Evolutionary conservation across 352 stramenopile species (phyloP).

Genomic region (Phytophthora cryptogea): DNA sequence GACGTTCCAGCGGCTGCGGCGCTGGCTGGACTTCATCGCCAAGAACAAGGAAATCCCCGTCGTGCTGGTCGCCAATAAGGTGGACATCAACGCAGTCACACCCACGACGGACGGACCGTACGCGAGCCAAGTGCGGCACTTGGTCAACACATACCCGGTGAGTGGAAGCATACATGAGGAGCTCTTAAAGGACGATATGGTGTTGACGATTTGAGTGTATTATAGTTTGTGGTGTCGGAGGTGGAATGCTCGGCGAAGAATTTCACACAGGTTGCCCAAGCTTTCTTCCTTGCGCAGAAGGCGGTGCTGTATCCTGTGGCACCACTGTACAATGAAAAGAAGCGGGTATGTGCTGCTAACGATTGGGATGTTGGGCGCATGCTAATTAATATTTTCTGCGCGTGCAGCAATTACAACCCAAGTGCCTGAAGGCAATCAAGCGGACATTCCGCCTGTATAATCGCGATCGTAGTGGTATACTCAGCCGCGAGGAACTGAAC

Average conservation of each 20-base stretch:
- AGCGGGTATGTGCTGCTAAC: conserved; percentile 46
- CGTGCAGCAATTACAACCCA: conserved; percentile 72
- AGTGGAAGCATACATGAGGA: conserved; percentile 1
- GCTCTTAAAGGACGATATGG: neutral
- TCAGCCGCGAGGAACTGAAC: conserved; percentile 88
- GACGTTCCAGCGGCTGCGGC: conserved; percentile 82
- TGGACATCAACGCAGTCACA: conserved; percentile 78
- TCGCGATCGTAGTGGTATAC: conserved; percentile 73
- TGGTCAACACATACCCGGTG: conserved; percentile 79
- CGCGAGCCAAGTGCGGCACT: conserved; percentile 68
- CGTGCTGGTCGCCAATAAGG: conserved; percentile 89
- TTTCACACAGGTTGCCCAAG: conserved; percentile 87
- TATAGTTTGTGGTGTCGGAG: conserved; percentile 79
- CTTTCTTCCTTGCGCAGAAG: conserved; percentile 90
- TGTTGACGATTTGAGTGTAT: conserved; percentile 1
- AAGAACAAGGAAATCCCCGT: conserved; percentile 89
- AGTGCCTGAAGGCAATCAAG: conserved; percentile 86
- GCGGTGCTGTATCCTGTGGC: conserved; percentile 89
- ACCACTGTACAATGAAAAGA: conserved; percentile 88
- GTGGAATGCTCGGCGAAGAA: conserved; percentile 89
- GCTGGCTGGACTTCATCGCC: conserved; percentile 87
- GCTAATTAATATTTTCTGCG: neutral
- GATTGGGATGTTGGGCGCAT: neutral
- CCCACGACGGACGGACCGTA: conserved; percentile 63
- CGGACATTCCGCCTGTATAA: conserved; percentile 89